These are phyloP conservation scores for Aspergillus sclerotioniger DNA, from an alignment of 495 filamentous ascomycete genomes.

Conservation along the genomic window DNA sequence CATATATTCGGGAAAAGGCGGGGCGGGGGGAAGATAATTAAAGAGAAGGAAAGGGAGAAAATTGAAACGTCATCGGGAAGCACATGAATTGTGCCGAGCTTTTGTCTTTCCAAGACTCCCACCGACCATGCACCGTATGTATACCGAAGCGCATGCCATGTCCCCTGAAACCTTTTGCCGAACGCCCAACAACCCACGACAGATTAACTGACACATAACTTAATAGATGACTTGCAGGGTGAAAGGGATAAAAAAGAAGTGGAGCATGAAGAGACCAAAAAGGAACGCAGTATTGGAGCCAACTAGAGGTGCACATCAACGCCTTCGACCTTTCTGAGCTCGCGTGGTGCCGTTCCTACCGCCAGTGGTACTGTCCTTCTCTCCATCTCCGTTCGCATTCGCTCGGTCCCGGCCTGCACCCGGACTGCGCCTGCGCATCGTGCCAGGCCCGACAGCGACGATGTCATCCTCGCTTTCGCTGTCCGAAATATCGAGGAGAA, in stretches of 20 bases:
- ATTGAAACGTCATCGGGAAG: no score
- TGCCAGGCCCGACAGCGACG: constrained; percentile 77
- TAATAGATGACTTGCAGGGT: constrained; percentile 8
- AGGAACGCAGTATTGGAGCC: neutral
- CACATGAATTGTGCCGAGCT: neutral
- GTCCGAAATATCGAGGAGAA: constrained; percentile 75
- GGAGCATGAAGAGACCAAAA: constrained; percentile 1
- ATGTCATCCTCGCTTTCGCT: constrained; percentile 86
- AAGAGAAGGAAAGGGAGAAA: neutral
- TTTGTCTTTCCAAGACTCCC: constrained; percentile 5
- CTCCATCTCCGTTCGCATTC: constrained; percentile 40
- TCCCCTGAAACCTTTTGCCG: neutral
- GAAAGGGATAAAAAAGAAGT: constrained; percentile 1
- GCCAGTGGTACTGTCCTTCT: constrained; percentile 31
- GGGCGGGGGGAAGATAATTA: neutral
- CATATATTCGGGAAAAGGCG: neutral
- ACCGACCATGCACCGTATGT: neutral
- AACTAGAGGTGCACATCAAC: constrained; percentile 6
- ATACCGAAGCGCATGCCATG: constrained; percentile 3
- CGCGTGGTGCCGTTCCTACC: constrained; percentile 29
- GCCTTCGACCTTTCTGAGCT: constrained; percentile 20
- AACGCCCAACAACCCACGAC: constrained; percentile 8
- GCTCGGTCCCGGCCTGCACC: constrained; percentile 47
- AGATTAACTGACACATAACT: neutral
- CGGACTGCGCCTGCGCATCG: constrained; percentile 74